phyloP scores from a whole-genome alignment of 2,329 filamentous ascomycete genomes.

The Phaeoacremonium minimum region DNA sequence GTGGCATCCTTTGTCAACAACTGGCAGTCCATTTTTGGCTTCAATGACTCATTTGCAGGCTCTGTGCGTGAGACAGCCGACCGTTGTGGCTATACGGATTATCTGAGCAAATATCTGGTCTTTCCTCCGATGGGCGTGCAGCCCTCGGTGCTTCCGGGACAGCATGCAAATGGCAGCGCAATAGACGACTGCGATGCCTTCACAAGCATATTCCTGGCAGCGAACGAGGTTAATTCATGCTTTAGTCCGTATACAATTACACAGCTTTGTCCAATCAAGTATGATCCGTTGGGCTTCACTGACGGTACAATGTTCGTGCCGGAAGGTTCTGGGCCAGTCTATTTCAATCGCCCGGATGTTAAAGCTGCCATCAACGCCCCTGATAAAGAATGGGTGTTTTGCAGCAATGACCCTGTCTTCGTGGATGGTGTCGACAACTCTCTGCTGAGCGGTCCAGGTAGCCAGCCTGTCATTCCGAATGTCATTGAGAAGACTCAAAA shows the following conservation, averaged over 20 bases:
- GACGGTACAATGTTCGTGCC: slow-evolving; percentile 58
- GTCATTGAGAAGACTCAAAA: slow-evolving; percentile 71
- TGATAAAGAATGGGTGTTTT: slow-evolving; percentile 40
- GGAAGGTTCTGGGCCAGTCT: slow-evolving; percentile 47
- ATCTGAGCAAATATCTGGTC: slow-evolving; percentile 51
- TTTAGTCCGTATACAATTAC: slow-evolving; percentile 69
- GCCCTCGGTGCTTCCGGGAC: slow-evolving; percentile 39
- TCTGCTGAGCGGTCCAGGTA: slow-evolving; percentile 43
- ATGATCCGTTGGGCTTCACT: slow-evolving; percentile 62
- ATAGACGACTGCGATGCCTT: slow-evolving; percentile 51
- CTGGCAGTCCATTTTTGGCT: slow-evolving; percentile 51
- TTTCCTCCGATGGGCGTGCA: slow-evolving; percentile 63
- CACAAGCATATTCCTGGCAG: slow-evolving; percentile 45
- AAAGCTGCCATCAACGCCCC: slow-evolving; percentile 70
- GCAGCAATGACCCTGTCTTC: slow-evolving; percentile 26
- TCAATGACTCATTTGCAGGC: slow-evolving; percentile 52
- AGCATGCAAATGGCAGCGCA: slow-evolving; percentile 24
- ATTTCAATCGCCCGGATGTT: slow-evolving; percentile 65
- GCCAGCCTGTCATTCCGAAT: slow-evolving; percentile 56
- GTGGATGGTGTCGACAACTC: slow-evolving; percentile 41
- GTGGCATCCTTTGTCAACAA: slow-evolving; percentile 53
- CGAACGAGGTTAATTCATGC: slow-evolving; percentile 60
- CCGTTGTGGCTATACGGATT: slow-evolving; percentile 57
- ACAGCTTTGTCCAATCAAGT: slow-evolving; percentile 61
- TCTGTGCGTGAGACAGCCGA: slow-evolving; percentile 44